Base-by-base conservation (phyloP, 805 yeast species). In the Kluyveromyces dobzhanskii region DNA sequence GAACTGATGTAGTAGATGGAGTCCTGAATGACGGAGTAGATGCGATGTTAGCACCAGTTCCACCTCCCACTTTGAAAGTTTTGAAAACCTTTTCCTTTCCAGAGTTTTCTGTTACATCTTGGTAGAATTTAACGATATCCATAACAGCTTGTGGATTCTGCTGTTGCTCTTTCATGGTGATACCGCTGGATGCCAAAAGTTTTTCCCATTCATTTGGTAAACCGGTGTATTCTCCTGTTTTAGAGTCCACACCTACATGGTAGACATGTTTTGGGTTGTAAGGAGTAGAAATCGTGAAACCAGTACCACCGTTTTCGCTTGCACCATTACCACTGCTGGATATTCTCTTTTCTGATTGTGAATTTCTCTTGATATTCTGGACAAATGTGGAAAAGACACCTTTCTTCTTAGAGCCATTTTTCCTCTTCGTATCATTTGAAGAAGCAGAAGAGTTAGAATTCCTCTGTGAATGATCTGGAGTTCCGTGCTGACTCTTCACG, bases 141-240 rank as follows among this genome's bases (percentile, higher is more conserved):
- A 82, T 82, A 4, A 92, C 95, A 1, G 95, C 96, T 59, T 85
- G 88, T 2, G 97, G 96, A 60, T 92, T 85, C 44, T 81, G 84
- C 55, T 80, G 80, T 63, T 86, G 95, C 53, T 92, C 98, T 46
- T 76, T 82, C 46, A 75, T 78, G 4, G 95, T 77, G 43, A 92
- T 87, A 38, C 96, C 96, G 51, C 87, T 82, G 2, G 92, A 84
- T 10, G 80, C 72, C 38, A 92, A 69, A 26, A 88, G 67, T 45
- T 76, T 73, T 45, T 86, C 86, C 98, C 98, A 92, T 53, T 86
- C 94, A 21, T 76, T 80, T 0, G 98, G 98, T 31, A 92, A 66
- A 2, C 97, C 97, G 1, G 92, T 85, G 57, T 82, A 90, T 32
- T 84, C 82, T 10, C 96, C 96, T 16, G 86, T 75, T 45, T 73